Evolutionary conservation across 2,329 filamentous ascomycete species (phyloP).

Genomic region (Botrytis porri): DNA sequence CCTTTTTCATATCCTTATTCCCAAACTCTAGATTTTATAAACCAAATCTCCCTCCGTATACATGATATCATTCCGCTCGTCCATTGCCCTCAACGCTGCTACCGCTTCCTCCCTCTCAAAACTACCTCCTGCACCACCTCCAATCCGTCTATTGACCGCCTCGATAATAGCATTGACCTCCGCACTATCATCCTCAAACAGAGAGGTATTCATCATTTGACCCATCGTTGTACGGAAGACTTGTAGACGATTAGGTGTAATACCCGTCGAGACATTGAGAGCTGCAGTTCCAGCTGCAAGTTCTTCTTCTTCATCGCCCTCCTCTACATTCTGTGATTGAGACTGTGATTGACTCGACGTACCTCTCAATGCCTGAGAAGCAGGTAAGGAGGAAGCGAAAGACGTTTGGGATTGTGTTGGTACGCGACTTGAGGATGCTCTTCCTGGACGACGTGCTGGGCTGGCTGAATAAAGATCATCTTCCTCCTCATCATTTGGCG

Average conservation of each 20-base stretch:
- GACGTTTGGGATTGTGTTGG: constrained; percentile 39
- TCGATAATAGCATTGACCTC: constrained; percentile 70
- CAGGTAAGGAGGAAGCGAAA: constrained; percentile 42
- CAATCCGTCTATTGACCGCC: constrained; percentile 73
- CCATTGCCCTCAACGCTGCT: constrained; percentile 75
- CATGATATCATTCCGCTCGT: constrained; percentile 88
- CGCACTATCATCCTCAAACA: constrained; percentile 88
- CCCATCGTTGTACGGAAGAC: constrained; percentile 80
- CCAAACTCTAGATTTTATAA: constrained; percentile 60
- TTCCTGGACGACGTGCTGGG: constrained; percentile 27
- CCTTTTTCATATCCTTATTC: not conserved
- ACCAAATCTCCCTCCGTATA: constrained; percentile 64
- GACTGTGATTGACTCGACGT: constrained; percentile 29
- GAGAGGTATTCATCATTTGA: constrained; percentile 71
- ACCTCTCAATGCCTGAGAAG: constrained; percentile 36
- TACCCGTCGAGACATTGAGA: constrained; percentile 29
- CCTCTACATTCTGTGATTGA: constrained; percentile 16
- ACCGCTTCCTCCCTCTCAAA: constrained; percentile 73
- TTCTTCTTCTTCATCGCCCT: constrained; percentile 29
- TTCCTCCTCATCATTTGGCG: constrained; percentile 41
- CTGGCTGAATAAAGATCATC: constrained; percentile 40
- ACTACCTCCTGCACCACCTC: constrained; percentile 48
- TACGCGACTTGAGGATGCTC: constrained; percentile 9
- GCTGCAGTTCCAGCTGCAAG: constrained; percentile 29
- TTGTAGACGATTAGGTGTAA: constrained; percentile 58